Percentiles rank a stretch among this genome's conserved stretches.
These are phyloP conservation scores for Penicillium antarcticum DNA, from an alignment of 495 filamentous ascomycete species.

Conservation along the genomic window DNA sequence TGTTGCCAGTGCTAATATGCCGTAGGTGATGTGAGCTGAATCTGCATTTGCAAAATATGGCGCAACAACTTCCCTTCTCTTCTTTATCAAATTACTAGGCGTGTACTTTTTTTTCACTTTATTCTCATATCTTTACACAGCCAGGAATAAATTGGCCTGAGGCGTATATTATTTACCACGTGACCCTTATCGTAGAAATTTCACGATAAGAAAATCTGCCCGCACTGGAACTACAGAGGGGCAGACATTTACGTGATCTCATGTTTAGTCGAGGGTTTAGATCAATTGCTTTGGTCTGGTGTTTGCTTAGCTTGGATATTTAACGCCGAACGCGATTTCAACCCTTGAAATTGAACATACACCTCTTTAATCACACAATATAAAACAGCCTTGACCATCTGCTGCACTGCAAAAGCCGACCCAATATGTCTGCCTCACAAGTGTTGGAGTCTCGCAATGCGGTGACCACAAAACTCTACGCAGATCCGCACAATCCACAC, in stretches of 20 bases:
- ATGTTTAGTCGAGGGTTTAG: not conserved
- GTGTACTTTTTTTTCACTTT: too few relatives aligned
- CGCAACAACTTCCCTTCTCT: too few relatives aligned
- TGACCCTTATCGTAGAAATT: slow-evolving; percentile 1
- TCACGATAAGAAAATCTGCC: slow-evolving; percentile 3
- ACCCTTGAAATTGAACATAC: not conserved
- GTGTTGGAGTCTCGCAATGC: slow-evolving; percentile 22
- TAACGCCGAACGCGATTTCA: not conserved
- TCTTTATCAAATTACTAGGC: too few relatives aligned
- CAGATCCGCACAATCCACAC: slow-evolving; percentile 72
- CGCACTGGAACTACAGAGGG: slow-evolving; percentile 3
- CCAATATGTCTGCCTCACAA: slow-evolving; percentile 5
- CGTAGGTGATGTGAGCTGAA: slow-evolving; percentile 24
- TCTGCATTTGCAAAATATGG: not conserved
- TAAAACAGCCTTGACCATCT: too few relatives aligned
- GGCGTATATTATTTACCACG: not conserved
- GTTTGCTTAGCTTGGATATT: too few relatives aligned
- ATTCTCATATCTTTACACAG: too few relatives aligned
- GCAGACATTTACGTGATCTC: not conserved
- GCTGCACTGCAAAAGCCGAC: not conserved
- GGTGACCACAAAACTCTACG: slow-evolving; percentile 31
- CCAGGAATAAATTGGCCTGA: too few relatives aligned
- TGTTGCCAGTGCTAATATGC: not conserved
- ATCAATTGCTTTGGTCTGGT: not conserved
- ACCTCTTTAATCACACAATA: not conserved